phyloP scores from a whole-genome alignment of 371 early-diverging fungal species.

The Rhizopus delemar region DNA sequence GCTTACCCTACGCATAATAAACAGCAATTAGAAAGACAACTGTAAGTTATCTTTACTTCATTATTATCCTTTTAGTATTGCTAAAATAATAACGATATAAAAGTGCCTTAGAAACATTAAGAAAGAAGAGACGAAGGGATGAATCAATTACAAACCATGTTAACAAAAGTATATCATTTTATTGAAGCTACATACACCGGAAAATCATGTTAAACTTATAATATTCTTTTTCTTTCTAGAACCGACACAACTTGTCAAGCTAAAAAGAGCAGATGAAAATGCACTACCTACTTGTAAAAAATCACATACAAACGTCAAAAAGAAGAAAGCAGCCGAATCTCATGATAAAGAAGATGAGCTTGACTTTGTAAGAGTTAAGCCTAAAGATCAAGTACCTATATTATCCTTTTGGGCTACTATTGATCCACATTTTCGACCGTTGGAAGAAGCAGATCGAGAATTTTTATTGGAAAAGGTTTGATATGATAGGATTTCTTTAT shows the following conservation, averaged over 20 bases:
- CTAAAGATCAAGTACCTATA: conserved; percentile 78
- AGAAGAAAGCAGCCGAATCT: conserved; percentile 17
- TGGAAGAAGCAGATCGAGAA: conserved; percentile 81
- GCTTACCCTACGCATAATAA: conserved; percentile 17
- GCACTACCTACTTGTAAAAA: conserved; percentile 16
- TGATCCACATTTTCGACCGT: conserved; percentile 83
- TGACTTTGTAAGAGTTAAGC: conserved; percentile 50
- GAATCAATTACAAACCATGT: conserved; percentile 2
- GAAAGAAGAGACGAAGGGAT: conserved; percentile 27
- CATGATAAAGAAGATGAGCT: conserved; percentile 16
- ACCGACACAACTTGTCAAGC: conserved; percentile 30
- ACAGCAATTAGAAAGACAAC: conserved; percentile 25
- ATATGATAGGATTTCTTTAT: too few relatives aligned
- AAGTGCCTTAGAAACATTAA: conserved; percentile 26
- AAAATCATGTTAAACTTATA: background rate
- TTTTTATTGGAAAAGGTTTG: conserved; percentile 61
- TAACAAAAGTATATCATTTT: conserved; percentile 14
- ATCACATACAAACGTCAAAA: conserved; percentile 24
- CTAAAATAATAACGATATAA: background rate
- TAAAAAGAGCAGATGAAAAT: conserved; percentile 32
- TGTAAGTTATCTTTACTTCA: conserved; percentile 10
- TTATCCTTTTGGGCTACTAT: conserved; percentile 77
- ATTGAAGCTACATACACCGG: too few relatives aligned
- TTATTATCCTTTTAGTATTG: background rate
- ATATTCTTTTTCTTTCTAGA: conserved; percentile 2